Base-by-base conservation (phyloP, 352 stramenopile species). In the Plasmopara muralis region DNA sequence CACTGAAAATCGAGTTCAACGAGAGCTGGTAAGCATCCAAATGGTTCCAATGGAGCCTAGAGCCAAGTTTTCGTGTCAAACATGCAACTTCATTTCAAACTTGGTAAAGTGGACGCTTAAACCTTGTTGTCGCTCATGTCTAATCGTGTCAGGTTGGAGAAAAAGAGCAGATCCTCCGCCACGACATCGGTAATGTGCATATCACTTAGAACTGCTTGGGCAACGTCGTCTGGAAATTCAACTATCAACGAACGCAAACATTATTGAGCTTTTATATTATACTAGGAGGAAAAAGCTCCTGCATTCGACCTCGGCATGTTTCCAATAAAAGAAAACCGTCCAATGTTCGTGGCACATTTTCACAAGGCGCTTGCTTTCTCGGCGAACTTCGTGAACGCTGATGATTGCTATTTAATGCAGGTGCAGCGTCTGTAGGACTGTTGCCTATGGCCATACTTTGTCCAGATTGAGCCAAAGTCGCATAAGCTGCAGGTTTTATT, bases 71-170 rank as follows among this genome's bases (percentile, higher is more conserved):
- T 1, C 18, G 18, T 48, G 28, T 33, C 10, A 16, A 43, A 43
- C 38, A 25, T 25, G 20, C 13, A 43, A 6, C 42, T 31, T 28
- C 12, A n/a, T 14, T 0, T 47, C 34, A 13, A 55, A 25, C 13
- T 31, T 30, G 13, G 5, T 7, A 31, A 9, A n/a, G n/a, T 37
- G 1, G 9, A 20, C 5, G 2, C 25, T 37, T 5, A 18, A 33
- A 85, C 74, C 65, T 92, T 74, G 46, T 92, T 92, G 64, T 92
- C 81, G 53, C 81, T 89, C 66, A 92, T 85, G 45, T 92, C 81
- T 25, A 89, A 62, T 1, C 76, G 73, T 45, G 62, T 57, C 55
- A 92, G 68, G 43, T 77, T 89, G 5, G 69, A 81, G 39, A 89
- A 92, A 63, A 87, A 92, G 30, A 89, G 67, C 39, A 92, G 41